Conservation (phyloP, 169 alveolate genomes). For the Plasmodium adleri region DNA sequence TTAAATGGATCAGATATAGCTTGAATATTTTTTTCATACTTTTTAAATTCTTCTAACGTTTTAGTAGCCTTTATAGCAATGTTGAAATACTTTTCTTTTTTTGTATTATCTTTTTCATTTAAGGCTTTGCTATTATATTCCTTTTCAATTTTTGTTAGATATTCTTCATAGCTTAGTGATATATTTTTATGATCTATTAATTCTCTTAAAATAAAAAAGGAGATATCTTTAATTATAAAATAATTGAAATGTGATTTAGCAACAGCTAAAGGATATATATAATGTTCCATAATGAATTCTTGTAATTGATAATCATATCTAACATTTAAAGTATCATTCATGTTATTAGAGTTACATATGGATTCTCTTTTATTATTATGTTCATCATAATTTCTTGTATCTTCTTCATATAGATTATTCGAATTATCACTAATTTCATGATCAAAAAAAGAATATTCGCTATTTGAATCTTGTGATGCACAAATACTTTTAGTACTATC, state of each 20-base stretch:
- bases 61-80: slow-evolving; percentile 43
- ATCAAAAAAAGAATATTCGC: slow-evolving; percentile 56
- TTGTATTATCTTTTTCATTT: slow-evolving; percentile 41
- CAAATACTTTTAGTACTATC: slow-evolving; percentile 63
- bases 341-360: neutral
- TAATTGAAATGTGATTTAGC: slow-evolving; percentile 88
- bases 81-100: slow-evolving; percentile 33
- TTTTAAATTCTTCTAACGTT: slow-evolving; percentile 53
- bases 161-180: slow-evolving; percentile 69
- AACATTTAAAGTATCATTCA: slow-evolving; percentile 15
- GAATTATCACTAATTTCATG: slow-evolving; percentile 51
- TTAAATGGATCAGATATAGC: slow-evolving; percentile 68
- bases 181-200: slow-evolving; percentile 20
- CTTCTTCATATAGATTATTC: neutral
- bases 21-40: slow-evolving; percentile 50
- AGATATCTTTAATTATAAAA: slow-evolving; percentile 88
- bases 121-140: slow-evolving; percentile 41
- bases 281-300: slow-evolving; percentile 90
- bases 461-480: slow-evolving; percentile 73
- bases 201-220: slow-evolving; percentile 83
- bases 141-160: slow-evolving; percentile 40
- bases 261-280: slow-evolving; percentile 87
- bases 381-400: neutral
- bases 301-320: slow-evolving; percentile 86
- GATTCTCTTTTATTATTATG: neutral